Conservation (phyloP, 2,329 filamentous ascomycete species). For the Conoideocrella luteorostrata region DNA sequence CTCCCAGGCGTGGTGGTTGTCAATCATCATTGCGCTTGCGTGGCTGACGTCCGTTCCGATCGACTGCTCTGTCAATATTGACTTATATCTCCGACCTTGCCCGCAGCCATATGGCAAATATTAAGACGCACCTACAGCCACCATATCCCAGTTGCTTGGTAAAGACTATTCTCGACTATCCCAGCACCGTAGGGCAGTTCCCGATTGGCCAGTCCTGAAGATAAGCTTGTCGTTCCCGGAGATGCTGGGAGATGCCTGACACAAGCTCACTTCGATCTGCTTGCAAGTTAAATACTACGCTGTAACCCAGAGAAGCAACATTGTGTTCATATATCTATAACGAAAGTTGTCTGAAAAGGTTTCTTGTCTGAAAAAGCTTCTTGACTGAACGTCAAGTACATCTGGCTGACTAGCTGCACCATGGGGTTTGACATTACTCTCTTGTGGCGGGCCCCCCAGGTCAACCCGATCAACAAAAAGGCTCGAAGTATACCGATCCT, state of each 20-base stretch:
- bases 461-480: constrained; percentile 82
- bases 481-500: constrained; percentile 72
- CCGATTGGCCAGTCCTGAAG: constrained; percentile 2
- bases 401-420: not conserved
- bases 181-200: not conserved
- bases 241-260: constrained; percentile 5
- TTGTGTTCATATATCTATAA: too few species aligned
- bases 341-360: too few species aligned
- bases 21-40: not conserved
- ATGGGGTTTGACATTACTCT: constrained; percentile 23
- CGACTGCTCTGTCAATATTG: not conserved
- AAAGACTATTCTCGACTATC: not conserved
- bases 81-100: not conserved
- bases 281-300: not conserved
- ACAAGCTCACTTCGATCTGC: not conserved
- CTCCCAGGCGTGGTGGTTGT: not conserved
- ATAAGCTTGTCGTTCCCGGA: constrained; percentile 7
- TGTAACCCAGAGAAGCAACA: too few species aligned
- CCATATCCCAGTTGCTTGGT: not conserved
- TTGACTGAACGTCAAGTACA: too few species aligned
- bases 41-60: too few species aligned
- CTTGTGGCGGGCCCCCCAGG: constrained; percentile 47
- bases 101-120: not conserved
- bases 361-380: too few species aligned
- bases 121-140: not conserved